Evolutionary conservation across 2,329 filamentous ascomycete species (phyloP), one percentile per base, ranked within the genome.

Genomic region (Pseudopithomyces chartarum): DNA sequence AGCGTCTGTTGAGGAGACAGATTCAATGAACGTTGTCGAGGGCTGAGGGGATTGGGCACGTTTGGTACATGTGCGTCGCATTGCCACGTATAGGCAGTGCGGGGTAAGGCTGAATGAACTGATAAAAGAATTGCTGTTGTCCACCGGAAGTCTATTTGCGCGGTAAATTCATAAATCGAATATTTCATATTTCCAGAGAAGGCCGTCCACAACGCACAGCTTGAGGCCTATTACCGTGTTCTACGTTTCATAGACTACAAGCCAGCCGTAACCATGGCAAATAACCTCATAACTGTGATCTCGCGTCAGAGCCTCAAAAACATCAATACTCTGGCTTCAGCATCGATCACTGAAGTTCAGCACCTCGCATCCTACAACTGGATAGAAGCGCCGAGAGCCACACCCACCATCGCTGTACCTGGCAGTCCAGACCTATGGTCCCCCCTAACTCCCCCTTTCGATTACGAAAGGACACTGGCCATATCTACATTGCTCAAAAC

Each of bases 341-440:
- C 49, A 43, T 58, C 58, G 34, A 80, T 81, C 56, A 74, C 71
- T 3, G 62, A 77, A 29, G 72, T 78, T 8, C 67, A 75, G 51
- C 70, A 76, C 45, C 57, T 83, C 11, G 71, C 81, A 2, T 84
- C 82, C 1, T 84, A 84, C 66, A 83, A 80, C 63, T 84, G 80
- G 81, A 71, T 82, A 50, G 75, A 79, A 50, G 67, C 70, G 22
- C 52, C 68, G 0, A 64, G 56, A 6, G 77, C 80, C 6, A n/a
- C n/a, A n/a, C n/a, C n/a, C n/a, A n/a, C 52, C 13, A 56, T 60
- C 45, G 57, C 55, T 47, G 55, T 62, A 49, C 60, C 60, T 43
- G 56, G 58, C n/a, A 60, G 58, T 40, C 76, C 76, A 52, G 49
- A 73, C n/a, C 68, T 72, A 19, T 82, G 78, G 79, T 67, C 65